Evolutionary conservation across 176 grass and related monocot species (phyloP).

Genomic region (Bolboschoenus planiculmis): DNA sequence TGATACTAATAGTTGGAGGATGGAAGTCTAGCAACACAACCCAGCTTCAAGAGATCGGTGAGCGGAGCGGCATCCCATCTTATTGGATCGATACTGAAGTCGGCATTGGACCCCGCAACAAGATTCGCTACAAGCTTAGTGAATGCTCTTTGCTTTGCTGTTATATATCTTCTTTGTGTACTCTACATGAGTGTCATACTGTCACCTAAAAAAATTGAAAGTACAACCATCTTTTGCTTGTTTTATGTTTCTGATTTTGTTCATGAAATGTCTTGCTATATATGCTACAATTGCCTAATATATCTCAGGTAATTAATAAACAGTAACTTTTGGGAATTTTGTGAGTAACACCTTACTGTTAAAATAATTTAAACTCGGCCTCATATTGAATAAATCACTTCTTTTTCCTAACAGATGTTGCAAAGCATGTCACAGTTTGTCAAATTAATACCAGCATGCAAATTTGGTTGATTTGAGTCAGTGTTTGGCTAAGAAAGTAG

Average conservation of each 20-base stretch:
- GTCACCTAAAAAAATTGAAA: background rate
- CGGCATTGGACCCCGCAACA: slow-evolving; percentile 95
- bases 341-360: background rate
- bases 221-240: background rate
- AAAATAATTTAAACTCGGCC: background rate
- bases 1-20: slow-evolving; percentile 91
- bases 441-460: background rate
- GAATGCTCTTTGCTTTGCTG: slow-evolving; percentile 36
- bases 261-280: background rate
- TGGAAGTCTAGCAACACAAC: slow-evolving; percentile 99
- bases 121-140: slow-evolving; percentile 85
- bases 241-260: background rate
- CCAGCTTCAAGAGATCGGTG: slow-evolving; percentile 97
- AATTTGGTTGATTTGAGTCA: background rate
- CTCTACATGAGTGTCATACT: background rate
- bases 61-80: slow-evolving; percentile 71
- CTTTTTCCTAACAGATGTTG: background rate
- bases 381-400: background rate
- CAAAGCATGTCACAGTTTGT: background rate
- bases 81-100: slow-evolving; percentile 94
- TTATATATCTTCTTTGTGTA: slow-evolving; percentile 8
- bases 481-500: background rate
- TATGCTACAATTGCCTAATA: background rate
- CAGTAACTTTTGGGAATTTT: background rate
- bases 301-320: background rate